Base-by-base conservation (phyloP, 106 monocot genomes). In the Chionographis japonica region DNA sequence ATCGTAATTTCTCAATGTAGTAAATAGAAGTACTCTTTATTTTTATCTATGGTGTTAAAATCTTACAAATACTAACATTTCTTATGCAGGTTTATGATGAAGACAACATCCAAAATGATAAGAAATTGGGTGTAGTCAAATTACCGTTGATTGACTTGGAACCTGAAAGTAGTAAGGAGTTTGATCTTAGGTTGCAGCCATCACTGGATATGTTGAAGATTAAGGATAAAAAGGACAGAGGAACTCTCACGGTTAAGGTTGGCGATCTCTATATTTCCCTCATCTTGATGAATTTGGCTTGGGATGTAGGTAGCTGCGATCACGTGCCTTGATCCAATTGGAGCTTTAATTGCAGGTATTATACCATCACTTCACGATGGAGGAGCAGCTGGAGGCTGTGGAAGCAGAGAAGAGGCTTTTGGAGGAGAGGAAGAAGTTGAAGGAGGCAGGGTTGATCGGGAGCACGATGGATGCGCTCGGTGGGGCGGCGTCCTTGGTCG, bases 211-310 rank as follows among this genome's bases (percentile, higher is more conserved):
- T 81, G 68, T 53, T 90, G 50, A 99, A 93, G 74, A 70, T 90
- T 54, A 93, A 79, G 73, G 98, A 99, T 62, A 99, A 87, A 77
- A 98, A 99, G 70, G 93, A 99, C 59, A 81, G 98, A 70, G 98
- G 98, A 56, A 83, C 77, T 37, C 64, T 99, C 20, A 90, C 85
- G 35, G 27, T 99, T 40, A 85, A 90, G 92, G 98, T 93, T 17
- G 76, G 77, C 51, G 18, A 37, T 27, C 56, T 11, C 56, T 50
- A n/a, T 4, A 54, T 61, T 12, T 1, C 39, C 35, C 27, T 58
- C 19, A 2, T 17, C 20, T 39, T 61, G 18, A 37, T 0, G 46
- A 10, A 46, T 46, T 27, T 5, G 46, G 5, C 46, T 46, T 46
- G 46, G 9, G 46, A 6, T 46, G 46, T 46, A 46, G 46, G 2